phyloP scores from a whole-genome alignment of 2,329 filamentous ascomycete species.

The Colletotrichum abscissum region DNA sequence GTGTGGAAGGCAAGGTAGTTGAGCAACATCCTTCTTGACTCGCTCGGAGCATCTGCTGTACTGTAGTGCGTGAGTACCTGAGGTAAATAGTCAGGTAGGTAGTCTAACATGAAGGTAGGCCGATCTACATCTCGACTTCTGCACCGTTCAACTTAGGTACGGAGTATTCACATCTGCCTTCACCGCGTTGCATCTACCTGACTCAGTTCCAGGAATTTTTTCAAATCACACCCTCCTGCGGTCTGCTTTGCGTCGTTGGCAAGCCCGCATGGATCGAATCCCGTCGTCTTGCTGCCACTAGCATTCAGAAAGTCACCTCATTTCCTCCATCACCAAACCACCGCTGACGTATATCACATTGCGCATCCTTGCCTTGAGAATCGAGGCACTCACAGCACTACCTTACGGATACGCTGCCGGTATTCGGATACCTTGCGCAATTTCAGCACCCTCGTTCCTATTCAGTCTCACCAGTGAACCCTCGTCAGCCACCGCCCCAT shows the following conservation, averaged over 20 bases:
- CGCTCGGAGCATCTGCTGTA: background rate
- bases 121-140: constrained; percentile 4
- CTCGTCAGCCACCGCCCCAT: constrained; percentile 5
- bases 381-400: background rate
- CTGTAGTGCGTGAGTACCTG: too few relatives aligned
- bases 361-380: background rate
- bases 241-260: background rate
- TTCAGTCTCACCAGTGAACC: constrained; percentile 20
- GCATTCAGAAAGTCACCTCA: constrained; percentile 27
- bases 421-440: background rate
- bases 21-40: background rate
- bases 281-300: background rate
- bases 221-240: background rate
- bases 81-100: too few relatives aligned
- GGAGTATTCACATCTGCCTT: background rate
- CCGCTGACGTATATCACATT: constrained; percentile 24
- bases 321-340: constrained; percentile 15
- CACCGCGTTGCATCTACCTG: constrained; percentile 15
- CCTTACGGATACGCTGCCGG: too few relatives aligned
- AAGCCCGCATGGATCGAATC: background rate
- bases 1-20: background rate
- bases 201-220: constrained; percentile 17
- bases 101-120: background rate
- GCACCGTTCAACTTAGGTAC: background rate
- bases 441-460: constrained; percentile 1